Conservation (phyloP, 345 rosid species). For the Litchi chinensis region DNA sequence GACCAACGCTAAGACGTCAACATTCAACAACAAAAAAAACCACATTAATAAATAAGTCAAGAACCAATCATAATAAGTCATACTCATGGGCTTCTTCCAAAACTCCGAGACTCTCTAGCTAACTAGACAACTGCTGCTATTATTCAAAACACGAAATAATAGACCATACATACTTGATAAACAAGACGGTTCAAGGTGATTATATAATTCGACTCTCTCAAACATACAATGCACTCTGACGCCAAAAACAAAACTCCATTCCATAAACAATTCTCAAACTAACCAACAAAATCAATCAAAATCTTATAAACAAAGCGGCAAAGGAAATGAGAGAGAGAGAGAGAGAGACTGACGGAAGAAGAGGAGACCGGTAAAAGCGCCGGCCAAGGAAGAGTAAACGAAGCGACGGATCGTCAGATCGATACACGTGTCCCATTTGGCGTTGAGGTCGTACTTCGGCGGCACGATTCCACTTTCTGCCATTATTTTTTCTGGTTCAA, state of each 20-base stretch:
- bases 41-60: too few species aligned
- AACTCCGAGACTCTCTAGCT: neutral
- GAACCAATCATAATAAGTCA: neutral
- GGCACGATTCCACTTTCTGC: constrained; percentile 33
- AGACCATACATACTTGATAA: too few species aligned
- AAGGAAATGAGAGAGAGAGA: neutral
- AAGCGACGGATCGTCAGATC: constrained; percentile 85
- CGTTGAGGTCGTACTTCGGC: constrained; percentile 54
- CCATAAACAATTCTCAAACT: neutral
- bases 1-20: neutral
- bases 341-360: constrained; percentile 66
- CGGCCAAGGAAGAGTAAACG: constrained; percentile 79
- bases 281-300: neutral
- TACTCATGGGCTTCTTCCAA: neutral
- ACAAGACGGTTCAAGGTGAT: neutral
- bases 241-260: too few species aligned
- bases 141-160: neutral
- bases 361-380: constrained; percentile 83
- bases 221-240: too few species aligned
- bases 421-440: constrained; percentile 91
- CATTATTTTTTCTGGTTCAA: constrained; percentile 24
- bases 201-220: neutral
- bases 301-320: neutral
- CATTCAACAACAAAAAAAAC: neutral
- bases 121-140: neutral